phyloP scores from a whole-genome alignment of 1,284 basidiomycete genomes.

The Testicularia cyperi region DNA sequence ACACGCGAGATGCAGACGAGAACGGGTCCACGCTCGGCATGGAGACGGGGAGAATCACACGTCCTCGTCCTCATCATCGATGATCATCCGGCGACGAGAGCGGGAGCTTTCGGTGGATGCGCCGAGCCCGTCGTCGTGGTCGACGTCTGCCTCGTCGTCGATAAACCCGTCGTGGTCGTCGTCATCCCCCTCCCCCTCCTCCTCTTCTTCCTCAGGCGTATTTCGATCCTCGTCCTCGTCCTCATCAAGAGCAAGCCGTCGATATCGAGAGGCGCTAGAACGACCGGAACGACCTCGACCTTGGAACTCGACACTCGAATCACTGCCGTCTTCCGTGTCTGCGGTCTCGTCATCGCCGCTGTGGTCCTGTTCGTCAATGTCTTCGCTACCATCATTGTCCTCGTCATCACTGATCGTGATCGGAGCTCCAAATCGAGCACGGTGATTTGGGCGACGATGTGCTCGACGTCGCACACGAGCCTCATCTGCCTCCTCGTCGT shows the following conservation, averaged over 20 bases:
- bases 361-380: neutral
- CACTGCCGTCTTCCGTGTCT: constrained; percentile 14
- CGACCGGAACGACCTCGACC: constrained; percentile 2
- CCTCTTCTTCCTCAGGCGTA: neutral
- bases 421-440: too few relatives aligned
- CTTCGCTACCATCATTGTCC: neutral
- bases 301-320: constrained; percentile 18
- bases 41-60: too few relatives aligned
- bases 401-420: too few relatives aligned
- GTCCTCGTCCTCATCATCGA: neutral
- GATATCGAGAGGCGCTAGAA: too few relatives aligned
- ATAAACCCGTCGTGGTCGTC: neutral
- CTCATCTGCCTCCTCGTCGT: too few relatives aligned
- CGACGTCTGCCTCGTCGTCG: neutral
- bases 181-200: neutral
- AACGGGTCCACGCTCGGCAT: too few relatives aligned
- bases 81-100: neutral
- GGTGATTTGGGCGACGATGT: too few relatives aligned
- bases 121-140: neutral
- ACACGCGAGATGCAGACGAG: too few relatives aligned
- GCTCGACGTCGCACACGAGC: too few relatives aligned
- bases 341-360: neutral
- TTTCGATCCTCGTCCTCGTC: constrained; percentile 1
- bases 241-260: neutral
- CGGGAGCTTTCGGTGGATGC: neutral